Evolutionary conservation across 176 grass and related monocot species (phyloP), one percentile per base, ranked within the genome.

Genomic region (Rhynchospora breviuscula): DNA sequence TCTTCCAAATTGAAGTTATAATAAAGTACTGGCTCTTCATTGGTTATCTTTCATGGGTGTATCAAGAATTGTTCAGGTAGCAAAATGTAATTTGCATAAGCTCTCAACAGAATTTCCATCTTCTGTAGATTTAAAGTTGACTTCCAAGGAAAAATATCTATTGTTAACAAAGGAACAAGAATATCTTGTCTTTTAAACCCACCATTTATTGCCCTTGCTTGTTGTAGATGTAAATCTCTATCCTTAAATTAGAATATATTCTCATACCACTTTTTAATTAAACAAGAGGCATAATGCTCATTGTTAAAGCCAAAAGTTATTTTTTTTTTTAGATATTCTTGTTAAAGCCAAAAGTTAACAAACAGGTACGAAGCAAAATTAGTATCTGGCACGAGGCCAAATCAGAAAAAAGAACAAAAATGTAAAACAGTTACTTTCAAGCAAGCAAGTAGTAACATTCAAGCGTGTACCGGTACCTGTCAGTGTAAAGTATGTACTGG

Each of bases 191-290:
- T 76, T 76, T 54, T 54, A 54, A 76, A 52, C 21, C 48, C 72
- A 76, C 72, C 72, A 54, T 76, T 76, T 15, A 76, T 25, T 76
- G 48, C 72, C 72, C 48, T 54, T 76, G 48, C 48, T 76, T 31
- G 11, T 31, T 76, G 72, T 11, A 46, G 23, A 29, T 54, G 72
- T 76, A 76, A 29, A 54, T 54, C 72, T 29, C 48, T 76, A 76
- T 76, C 49, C 22, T 53, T 54, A 10, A 40, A 76, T 15, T 17
- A 54, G 72, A 76, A 76, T 76, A 76, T 76, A 76, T 76, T 76
- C 72, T 76, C 48, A 56, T 54, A 76, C 46, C 48, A 46, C 18
- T 48, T 21, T 69, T 17, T 45, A 8, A 12, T 21, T 70, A 3
- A 48, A 71, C 43, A 48, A 22, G 67, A 71, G 43, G 67, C 67